Base-by-base conservation (phyloP, 345 rosid genomes). In the Trapa incisa region DNA sequence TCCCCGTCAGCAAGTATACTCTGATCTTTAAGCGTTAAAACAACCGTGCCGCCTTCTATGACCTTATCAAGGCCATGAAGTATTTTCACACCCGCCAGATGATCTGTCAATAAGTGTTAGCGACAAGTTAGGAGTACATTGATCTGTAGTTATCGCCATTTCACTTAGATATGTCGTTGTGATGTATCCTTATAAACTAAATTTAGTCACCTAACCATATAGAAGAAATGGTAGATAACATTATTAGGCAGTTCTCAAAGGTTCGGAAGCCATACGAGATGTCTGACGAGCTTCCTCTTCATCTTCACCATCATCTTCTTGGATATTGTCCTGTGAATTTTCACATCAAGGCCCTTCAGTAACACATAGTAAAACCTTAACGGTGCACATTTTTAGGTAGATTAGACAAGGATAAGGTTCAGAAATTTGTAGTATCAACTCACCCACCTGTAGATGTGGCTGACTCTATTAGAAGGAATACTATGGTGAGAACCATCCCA, bases 1-100 rank as follows among this genome's bases (percentile, higher is more conserved):
- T 85, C 90, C 47, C 97, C 97, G 78, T 83, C 81, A 0, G 87
- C 87, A 75, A 94, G 96, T 73, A 91, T 87, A 53, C 71, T 84
- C 80, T 94, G 96, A 78, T 94, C 99, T 79, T 91, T 87, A 58
- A 94, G 89, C 32, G 99, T 94, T 79, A 89, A 83, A 77, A 91
- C 91, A 75, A 91, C 97, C 43, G 99, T 93, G 74, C 97, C 96
- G 65, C 99, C 97, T 69, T 85, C 97, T 71, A 84, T 77, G 70
- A 94, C 99, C 79, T 89, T 94, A 72, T 91, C 99, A 42, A 89
- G 81, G 66, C 99, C 99, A 70, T 94, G 84, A 66, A 94, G 89
- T 79, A 94, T 88, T 78, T 89, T 89, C 29, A 87, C 86, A 67
- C 97, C 99, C 13, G 86, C 87, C 15, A 87, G 81, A 82, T 87